Base-by-base conservation (phyloP, 2,329 filamentous ascomycete species). In the Chrysoporthe cubensis region DNA sequence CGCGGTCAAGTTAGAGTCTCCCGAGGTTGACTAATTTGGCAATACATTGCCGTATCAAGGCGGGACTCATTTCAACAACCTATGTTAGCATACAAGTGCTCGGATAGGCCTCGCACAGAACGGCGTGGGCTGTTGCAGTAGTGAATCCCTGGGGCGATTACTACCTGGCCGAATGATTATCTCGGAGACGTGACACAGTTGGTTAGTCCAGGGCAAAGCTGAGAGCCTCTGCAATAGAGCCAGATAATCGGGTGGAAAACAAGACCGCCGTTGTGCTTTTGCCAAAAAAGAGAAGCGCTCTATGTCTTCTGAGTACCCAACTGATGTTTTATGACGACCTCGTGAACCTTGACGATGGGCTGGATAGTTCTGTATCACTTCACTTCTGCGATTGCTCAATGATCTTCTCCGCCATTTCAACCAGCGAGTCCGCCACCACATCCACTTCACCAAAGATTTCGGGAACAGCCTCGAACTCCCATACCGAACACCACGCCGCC, bases 361-460 rank as follows among this genome's bases (percentile, higher is more conserved):
- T 26, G 26, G 14, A 52, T 5, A 52, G 21, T 4, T 2, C 21
- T 13, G 11, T 16, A 32, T 54, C n/a, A 48, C 16, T 63, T 57
- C 8, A 44, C 21, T 32, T 16, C 26, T 67, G 59, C n/a, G 73
- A 75, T 4, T 71, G 67, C 1, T 73, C 74, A 21, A 79, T 76
- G 50, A 81, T 78, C 56, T 72, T 74, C 42, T 81, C 76, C 0
- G 84, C 85, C 82, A 87, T 83, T 14, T 81, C 81, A 0, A 78
- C 75, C 57, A 87, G 73, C 0, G 74, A 78, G 46, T 82, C 80
- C 7, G 80, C 81, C 67, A 82, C 78, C 40, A 87, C 82, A 62
- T 87, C 84, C 80, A 87, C 81, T 70, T 81, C 75, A 0, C 78
- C 82, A 77, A 86, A 87, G 0, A 88, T 74, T 62, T 85, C 82